These are phyloP conservation scores for Phyllosticta citribraziliensis DNA, from an alignment of 2,329 filamentous ascomycete species.

Conservation along the genomic window DNA sequence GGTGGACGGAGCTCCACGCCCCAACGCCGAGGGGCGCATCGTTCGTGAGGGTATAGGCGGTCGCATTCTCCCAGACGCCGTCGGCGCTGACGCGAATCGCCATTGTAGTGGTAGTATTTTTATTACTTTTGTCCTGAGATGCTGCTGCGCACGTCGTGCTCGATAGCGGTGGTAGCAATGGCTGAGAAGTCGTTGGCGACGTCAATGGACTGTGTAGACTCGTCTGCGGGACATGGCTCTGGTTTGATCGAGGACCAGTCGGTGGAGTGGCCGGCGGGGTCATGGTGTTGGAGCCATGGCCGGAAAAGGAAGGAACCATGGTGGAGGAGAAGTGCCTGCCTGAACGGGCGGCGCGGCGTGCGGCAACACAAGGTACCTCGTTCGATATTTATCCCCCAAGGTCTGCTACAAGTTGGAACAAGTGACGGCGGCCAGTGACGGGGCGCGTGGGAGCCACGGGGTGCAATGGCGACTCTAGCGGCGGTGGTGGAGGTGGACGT, in stretches of 20 bases:
- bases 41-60: slow-evolving; percentile 14
- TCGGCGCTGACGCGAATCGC: background rate
- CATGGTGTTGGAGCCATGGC: slow-evolving; percentile 3
- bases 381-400: too few relatives aligned
- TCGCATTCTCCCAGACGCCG: slow-evolving; percentile 5
- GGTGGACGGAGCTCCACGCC: slow-evolving; percentile 28
- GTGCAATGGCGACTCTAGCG: background rate
- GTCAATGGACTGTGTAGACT: background rate
- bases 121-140: background rate
- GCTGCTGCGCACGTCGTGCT: background rate
- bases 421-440: background rate
- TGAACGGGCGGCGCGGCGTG: background rate
- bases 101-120: background rate
- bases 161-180: background rate
- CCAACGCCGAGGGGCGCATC: slow-evolving; percentile 22
- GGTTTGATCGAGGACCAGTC: slow-evolving; percentile 1
- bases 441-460: background rate
- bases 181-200: background rate
- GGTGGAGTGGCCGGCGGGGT: slow-evolving; percentile 7
- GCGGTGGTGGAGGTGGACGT: background rate
- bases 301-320: background rate
- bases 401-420: background rate
- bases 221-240: background rate
- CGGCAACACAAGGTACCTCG: background rate
- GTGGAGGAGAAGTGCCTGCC: background rate